Conservation (phyloP, 176 grass and related monocot genomes). For the Ananas comosus region DNA sequence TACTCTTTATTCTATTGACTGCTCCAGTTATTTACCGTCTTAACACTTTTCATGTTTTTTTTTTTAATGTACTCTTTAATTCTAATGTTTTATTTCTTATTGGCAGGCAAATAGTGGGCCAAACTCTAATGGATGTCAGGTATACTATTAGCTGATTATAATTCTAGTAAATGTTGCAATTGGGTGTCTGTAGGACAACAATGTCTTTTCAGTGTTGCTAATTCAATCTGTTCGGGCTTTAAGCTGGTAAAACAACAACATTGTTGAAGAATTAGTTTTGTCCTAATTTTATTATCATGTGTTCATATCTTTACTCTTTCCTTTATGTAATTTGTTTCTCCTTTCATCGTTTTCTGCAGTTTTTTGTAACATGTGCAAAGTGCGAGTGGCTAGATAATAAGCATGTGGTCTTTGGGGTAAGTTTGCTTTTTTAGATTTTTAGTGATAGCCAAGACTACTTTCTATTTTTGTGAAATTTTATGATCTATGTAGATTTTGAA, state of each 20-base stretch:
- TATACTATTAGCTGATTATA: conserved; percentile 16
- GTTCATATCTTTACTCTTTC: conserved; percentile 1
- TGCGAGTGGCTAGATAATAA: conserved; percentile 99
- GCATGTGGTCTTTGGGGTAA: conserved; percentile 94
- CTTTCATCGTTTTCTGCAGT: conserved; percentile 36
- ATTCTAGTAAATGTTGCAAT: not conserved
- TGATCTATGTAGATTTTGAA: too few species aligned
- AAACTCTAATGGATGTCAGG: conserved; percentile 91
- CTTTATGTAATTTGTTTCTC: conserved; percentile 14
- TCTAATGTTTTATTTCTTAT: not conserved
- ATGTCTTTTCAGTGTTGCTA: conserved; percentile 2
- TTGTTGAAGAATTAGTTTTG: not conserved
- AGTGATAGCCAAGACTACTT: not conserved
- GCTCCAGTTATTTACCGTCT: too few species aligned
- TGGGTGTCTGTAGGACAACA: too few species aligned
- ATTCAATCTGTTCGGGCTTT: not conserved
- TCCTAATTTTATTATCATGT: not conserved
- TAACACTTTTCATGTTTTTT: not conserved
- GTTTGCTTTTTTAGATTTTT: conserved; percentile 11
- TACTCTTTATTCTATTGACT: too few species aligned
- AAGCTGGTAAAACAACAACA: not conserved
- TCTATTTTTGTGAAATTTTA: too few species aligned
- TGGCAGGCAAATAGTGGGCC: conserved; percentile 87
- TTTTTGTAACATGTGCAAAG: conserved; percentile 93
- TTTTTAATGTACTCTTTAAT: not conserved